Evolutionary conservation across 2,329 filamentous ascomycete species (phyloP), one percentile per base, ranked within the genome.

Genomic region (Colletotrichum viniferum): DNA sequence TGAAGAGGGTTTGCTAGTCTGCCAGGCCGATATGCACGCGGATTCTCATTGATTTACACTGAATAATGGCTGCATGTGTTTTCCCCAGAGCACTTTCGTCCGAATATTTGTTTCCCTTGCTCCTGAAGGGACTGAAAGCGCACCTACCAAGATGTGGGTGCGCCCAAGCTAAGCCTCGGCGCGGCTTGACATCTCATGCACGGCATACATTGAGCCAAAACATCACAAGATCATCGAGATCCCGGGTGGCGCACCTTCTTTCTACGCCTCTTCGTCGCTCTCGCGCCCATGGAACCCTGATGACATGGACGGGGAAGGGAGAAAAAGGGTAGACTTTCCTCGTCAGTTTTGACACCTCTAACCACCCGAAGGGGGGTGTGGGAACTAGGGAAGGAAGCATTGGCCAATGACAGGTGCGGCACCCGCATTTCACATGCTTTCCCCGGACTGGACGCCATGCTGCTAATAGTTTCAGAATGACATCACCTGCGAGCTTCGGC

Each of bases 381-480:
- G 13, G 21, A 56, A 28, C 52, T 24, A 24, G 52, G 52, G 52
- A 24, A 24, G 21, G 26, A 24, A 28, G 63, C 14, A 73, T 75
- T 75, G 69, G 14, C 73, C 73, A 75, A 75, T 75, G 48, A 69
- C 32, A 63, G 34, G 13, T 30, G 30, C 58, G 10, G 21, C 14
- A 30, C 26, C 12, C 26, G 14, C 34, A 68, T 73, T 75, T 75
- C 73, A 75, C 73, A 75, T 75, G 73, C 69, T 75, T 75, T 75
- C 73, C 73, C 73, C 73, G 43, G 73, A 75, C 43, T 62, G 32
- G 55, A 26, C 62, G 68, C 38, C 63, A 52, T 58, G 69, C 56
- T 73, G 56, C 68, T 66, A 75, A 64, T 69, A 73, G 73, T 75
- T 75, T 75, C 69, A 75, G 73, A 73, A 75, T 75, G 73, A 75